Percentiles rank a stretch among this genome's conserved stretches.
These are phyloP conservation scores for Musa schizocarpa DNA, from an alignment of 176 grass and related monocot genomes.

Conservation along the genomic window DNA sequence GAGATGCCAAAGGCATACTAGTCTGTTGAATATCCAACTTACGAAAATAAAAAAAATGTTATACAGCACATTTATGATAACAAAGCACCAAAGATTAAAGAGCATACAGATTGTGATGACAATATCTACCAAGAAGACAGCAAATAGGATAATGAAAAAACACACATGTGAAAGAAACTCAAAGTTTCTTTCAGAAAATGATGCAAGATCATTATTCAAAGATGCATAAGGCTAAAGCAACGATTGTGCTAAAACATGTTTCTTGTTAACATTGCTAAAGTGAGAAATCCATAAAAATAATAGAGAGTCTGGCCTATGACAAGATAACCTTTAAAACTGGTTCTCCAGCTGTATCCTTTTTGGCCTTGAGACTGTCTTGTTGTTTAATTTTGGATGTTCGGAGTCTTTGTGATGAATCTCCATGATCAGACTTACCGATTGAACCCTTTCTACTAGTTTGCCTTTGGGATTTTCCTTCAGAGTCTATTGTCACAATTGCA, in stretches of 20 bases:
- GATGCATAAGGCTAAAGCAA: neutral
- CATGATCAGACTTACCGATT: conserved; percentile 21
- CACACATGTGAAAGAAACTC: neutral
- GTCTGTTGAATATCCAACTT: neutral
- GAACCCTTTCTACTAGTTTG: conserved; percentile 1
- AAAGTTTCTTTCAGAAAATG: neutral
- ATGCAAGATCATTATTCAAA: neutral
- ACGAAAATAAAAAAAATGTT: neutral
- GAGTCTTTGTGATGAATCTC: conserved; percentile 31
- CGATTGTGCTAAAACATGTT: too few relatives aligned
- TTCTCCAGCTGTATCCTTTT: conserved; percentile 29
- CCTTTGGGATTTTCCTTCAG: neutral
- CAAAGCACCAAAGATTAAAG: neutral
- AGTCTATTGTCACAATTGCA: neutral
- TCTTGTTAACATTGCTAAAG: neutral
- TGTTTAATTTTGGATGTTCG: conserved; percentile 23
- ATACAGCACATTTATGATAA: neutral
- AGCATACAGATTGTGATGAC: too few relatives aligned
- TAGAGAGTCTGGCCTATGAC: neutral
- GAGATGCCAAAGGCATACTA: neutral
- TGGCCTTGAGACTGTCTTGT: conserved; percentile 12
- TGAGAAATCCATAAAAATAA: neutral
- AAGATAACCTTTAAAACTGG: conserved; percentile 38
- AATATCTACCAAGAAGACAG: neutral
- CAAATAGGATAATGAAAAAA: neutral